These are phyloP conservation scores for Coniosporium apollinis DNA, from an alignment of 495 filamentous ascomycete genomes.

Conservation along the genomic window DNA sequence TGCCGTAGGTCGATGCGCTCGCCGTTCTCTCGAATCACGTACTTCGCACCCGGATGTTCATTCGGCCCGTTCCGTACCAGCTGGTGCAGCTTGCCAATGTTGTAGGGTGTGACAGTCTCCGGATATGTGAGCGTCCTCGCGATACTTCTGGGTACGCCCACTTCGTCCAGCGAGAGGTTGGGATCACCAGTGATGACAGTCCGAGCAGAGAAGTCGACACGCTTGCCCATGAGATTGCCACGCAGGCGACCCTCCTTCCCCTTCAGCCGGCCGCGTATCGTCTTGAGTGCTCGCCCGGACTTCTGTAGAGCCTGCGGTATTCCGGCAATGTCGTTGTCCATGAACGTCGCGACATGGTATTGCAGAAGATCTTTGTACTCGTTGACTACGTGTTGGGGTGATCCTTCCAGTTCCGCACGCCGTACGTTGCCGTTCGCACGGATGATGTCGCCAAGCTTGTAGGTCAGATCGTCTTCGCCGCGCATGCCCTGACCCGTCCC, in stretches of 20 bases:
- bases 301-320: conserved; percentile 94
- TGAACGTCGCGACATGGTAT: conserved; percentile 95
- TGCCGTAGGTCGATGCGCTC: conserved; percentile 88
- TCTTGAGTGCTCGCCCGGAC: conserved; percentile 87
- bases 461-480: conserved; percentile 96
- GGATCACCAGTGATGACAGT: conserved; percentile 98
- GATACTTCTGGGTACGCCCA: conserved; percentile 82
- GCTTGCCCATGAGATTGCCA: conserved; percentile 98
- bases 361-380: conserved; percentile 91
- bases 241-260: conserved; percentile 95
- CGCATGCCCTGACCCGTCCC: conserved; percentile 73
- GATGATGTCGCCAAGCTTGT: conserved; percentile 96
- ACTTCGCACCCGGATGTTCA: conserved; percentile 85
- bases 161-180: conserved; percentile 87
- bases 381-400: conserved; percentile 69
- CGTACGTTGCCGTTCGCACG: conserved; percentile 91
- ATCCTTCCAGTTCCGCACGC: conserved; percentile 72
- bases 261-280: conserved; percentile 89
- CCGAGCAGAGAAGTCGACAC: conserved; percentile 98
- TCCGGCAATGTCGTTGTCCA: conserved; percentile 98
- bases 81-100: conserved; percentile 78
- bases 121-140: conserved; percentile 86
- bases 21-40: conserved; percentile 81
- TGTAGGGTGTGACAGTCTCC: conserved; percentile 94
- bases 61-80: conserved; percentile 87